Base-by-base conservation (phyloP, 306 rosid genomes). In the Castanopsis chinensis region DNA sequence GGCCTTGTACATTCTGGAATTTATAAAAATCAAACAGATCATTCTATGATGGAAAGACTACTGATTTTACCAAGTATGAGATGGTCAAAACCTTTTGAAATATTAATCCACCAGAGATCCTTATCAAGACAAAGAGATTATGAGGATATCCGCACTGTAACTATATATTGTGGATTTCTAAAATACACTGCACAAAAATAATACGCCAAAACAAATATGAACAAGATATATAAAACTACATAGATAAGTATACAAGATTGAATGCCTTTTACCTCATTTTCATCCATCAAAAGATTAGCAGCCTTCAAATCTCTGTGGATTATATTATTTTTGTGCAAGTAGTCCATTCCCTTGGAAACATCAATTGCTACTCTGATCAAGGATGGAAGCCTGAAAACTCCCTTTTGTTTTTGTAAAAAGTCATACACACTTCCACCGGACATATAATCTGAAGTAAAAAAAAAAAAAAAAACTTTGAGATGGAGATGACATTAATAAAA, bases 251-350 rank as follows among this genome's bases (percentile, higher is more conserved):
- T 33, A 70, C n/a, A 55, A 21, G 60, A 61, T 41, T 61, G 65
- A 67, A 37, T 37, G 11, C 45, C 74, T 75, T 98, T 86, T 86
- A 90, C 99, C 85, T 90, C 92, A 60, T 96, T 90, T 85, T 96
- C 99, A 93, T 96, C 97, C 98, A 93, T 96, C 86, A 93, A 93
- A 91, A 96, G 98, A 88, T 93, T 96, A 76, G 98, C 99, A 82
- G 98, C 91, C 94, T 96, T 96, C 85, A 96, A 98, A 76, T 96
- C 99, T 86, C 99, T 85, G 91, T 91, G 98, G 86, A 96, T 89
- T 79, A 96, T 96, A 78, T 93, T 96, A 86, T 96, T 96, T 86
- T 96, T 97, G 86, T 96, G 99, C 91, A 96, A 86, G 88, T 93
- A 96, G 85, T 89, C 88, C 99, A 96, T 93, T 83, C 99, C 99